Evolutionary conservation across 2,329 filamentous ascomycete species (phyloP).

Genomic region (Colletotrichum sp.): DNA sequence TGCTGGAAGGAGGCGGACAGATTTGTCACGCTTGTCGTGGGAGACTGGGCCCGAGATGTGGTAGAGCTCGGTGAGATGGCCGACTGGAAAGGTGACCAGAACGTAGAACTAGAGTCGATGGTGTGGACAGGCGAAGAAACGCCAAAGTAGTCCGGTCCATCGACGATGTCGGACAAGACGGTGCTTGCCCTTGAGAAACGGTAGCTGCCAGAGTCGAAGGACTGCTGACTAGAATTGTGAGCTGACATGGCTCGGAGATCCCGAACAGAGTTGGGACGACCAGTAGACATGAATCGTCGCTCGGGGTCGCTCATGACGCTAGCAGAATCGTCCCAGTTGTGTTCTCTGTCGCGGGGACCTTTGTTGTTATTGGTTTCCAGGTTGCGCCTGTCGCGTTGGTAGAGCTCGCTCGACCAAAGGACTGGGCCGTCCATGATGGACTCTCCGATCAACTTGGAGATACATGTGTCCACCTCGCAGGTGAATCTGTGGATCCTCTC

Average conservation of each 20-base stretch:
- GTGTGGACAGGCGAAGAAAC: conserved; percentile 71
- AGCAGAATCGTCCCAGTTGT: conserved; percentile 56
- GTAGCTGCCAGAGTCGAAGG: conserved; percentile 72
- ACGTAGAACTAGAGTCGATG: conserved; percentile 78
- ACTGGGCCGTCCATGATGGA: conserved; percentile 85
- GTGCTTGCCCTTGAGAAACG: conserved; percentile 62
- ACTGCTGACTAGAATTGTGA: conserved; percentile 71
- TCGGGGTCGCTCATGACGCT: conserved; percentile 63
- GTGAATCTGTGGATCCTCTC: conserved; percentile 94
- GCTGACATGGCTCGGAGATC: conserved; percentile 64
- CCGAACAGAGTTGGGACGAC: conserved; percentile 56
- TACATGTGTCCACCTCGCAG: conserved; percentile 85
- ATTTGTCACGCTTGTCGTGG: conserved; percentile 66
- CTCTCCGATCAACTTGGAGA: conserved; percentile 84
- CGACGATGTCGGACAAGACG: conserved; percentile 68
- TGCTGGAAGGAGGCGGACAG: conserved; percentile 56
- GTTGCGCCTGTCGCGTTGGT: conserved; percentile 74
- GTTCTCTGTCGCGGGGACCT: conserved; percentile 49
- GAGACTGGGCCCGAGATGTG: conserved; percentile 64
- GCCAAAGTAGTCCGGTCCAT: conserved; percentile 75
- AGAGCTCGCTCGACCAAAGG: conserved; percentile 91
- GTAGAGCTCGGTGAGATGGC: conserved; percentile 67
- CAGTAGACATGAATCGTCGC: conserved; percentile 47
- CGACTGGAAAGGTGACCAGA: conserved; percentile 87
- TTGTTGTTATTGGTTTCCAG: conserved; percentile 51